These are phyloP conservation scores for Phytophthora vignae DNA, from an alignment of 352 stramenopile species.

Conservation along the genomic window DNA sequence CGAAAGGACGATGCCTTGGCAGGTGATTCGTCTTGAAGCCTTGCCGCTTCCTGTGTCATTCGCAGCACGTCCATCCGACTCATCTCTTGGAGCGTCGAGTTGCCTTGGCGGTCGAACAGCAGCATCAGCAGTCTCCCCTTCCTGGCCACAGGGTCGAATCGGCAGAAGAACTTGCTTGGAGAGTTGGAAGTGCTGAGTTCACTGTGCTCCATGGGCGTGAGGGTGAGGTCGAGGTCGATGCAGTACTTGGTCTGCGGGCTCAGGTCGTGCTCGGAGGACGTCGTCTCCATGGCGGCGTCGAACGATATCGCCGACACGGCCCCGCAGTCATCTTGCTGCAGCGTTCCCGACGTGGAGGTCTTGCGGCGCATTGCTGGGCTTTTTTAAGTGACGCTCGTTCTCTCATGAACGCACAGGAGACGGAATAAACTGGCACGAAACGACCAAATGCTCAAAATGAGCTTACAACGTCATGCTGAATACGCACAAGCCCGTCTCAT, in stretches of 20 bases:
- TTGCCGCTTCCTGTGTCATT: constrained; percentile 64
- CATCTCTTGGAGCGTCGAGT: constrained; percentile 60
- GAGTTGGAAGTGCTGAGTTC: constrained; percentile 36
- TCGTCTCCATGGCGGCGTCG: constrained; percentile 25
- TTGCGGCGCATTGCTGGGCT: constrained; percentile 23
- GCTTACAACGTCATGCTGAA: constrained; percentile 5
- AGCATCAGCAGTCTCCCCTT: constrained; percentile 46
- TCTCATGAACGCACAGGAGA: not conserved
- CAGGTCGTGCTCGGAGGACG: constrained; percentile 22
- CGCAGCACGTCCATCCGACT: constrained; percentile 59
- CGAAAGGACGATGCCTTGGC: constrained; percentile 13
- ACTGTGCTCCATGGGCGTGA: constrained; percentile 24
- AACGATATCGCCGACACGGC: constrained; percentile 5
- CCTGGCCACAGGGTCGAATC: constrained; percentile 45
- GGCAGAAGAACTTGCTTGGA: constrained; percentile 43
- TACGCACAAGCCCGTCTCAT: constrained; percentile 16
- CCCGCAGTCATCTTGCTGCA: constrained; percentile 5
- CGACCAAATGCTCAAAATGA: constrained; percentile 17
- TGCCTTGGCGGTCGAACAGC: constrained; percentile 53
- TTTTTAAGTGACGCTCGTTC: not conserved
- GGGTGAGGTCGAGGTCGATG: constrained; percentile 29
- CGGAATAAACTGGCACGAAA: constrained; percentile 2
- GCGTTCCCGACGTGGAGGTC: constrained; percentile 4
- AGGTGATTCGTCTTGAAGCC: constrained; percentile 11
- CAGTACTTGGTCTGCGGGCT: constrained; percentile 32